phyloP scores from a whole-genome alignment of 768 basidiomycete species.

The Paxillus rubicundulus region DNA sequence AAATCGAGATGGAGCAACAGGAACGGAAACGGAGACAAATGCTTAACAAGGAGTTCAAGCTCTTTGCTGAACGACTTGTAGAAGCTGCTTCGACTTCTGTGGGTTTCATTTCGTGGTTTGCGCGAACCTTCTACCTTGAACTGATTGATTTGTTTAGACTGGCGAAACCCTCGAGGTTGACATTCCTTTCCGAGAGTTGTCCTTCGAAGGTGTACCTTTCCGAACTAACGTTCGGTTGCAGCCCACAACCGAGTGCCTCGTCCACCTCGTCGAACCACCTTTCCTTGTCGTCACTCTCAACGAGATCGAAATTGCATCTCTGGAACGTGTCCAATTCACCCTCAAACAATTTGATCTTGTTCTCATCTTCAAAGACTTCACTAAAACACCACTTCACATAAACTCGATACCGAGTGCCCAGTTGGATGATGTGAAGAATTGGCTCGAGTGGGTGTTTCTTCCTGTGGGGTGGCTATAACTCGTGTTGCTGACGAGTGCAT shows the following conservation, averaged over 20 bases:
- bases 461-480: background rate
- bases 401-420: constrained; percentile 90
- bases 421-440: constrained; percentile 97
- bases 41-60: constrained; percentile 92
- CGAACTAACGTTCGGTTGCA: constrained; percentile 92
- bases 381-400: constrained; percentile 88
- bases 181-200: constrained; percentile 94
- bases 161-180: constrained; percentile 91
- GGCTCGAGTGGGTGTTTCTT: constrained; percentile 79
- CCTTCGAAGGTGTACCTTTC: constrained; percentile 96
- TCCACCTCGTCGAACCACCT: constrained; percentile 92
- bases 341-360: constrained; percentile 97
- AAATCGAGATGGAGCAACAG: constrained; percentile 98
- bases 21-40: constrained; percentile 86
- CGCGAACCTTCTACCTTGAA: background rate
- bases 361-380: constrained; percentile 96
- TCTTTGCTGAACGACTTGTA: constrained; percentile 89
- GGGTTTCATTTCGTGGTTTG: constrained; percentile 26
- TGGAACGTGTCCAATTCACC: constrained; percentile 96
- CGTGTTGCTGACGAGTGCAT: background rate
- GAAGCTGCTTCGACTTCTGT: constrained; percentile 80
- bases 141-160: constrained; percentile 38
- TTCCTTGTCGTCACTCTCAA: constrained; percentile 93
- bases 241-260: constrained; percentile 94
- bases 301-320: constrained; percentile 94